phyloP scores from a whole-genome alignment of 768 basidiomycete genomes.

The Cystobasidium ongulense region DNA sequence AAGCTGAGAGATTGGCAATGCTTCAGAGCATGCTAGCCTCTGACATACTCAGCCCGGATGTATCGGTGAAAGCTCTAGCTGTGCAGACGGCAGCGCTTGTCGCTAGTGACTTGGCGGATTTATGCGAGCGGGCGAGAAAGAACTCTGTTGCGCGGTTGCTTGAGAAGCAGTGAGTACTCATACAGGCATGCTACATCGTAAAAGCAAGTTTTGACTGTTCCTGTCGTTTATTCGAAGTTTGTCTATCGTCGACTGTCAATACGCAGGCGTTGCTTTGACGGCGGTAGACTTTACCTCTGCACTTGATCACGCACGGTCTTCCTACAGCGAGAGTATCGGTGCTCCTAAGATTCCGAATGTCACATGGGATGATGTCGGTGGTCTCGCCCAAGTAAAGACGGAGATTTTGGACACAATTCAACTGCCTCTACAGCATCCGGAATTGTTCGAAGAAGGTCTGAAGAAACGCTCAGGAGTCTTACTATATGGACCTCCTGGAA shows the following conservation, averaged over 20 bases:
- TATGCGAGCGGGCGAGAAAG: slow-evolving; percentile 57
- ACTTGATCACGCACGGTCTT: slow-evolving; percentile 60
- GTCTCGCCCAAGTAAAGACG: slow-evolving; percentile 71
- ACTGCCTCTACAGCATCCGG: slow-evolving; percentile 73
- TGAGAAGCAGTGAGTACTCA: slow-evolving; percentile 41
- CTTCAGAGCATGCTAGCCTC: slow-evolving; percentile 51
- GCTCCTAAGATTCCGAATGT: slow-evolving; percentile 93
- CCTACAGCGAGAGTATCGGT: slow-evolving; percentile 88
- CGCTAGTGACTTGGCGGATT: slow-evolving; percentile 66
- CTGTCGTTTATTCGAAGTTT: not conserved
- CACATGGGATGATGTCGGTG: slow-evolving; percentile 95
- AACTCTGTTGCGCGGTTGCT: slow-evolving; percentile 46
- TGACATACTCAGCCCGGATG: slow-evolving; percentile 59
- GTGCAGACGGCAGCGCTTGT: slow-evolving; percentile 84
- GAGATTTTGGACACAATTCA: slow-evolving; percentile 96
- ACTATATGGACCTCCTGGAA: slow-evolving; percentile 91
- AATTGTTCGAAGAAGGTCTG: slow-evolving; percentile 70
- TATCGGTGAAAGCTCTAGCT: slow-evolving; percentile 63
- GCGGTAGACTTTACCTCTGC: slow-evolving; percentile 65
- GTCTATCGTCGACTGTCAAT: not conserved
- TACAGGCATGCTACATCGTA: slow-evolving; percentile 43
- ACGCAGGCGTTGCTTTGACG: slow-evolving; percentile 47
- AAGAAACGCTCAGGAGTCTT: slow-evolving; percentile 95
- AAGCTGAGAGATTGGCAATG: slow-evolving; percentile 61
- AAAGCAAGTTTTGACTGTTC: slow-evolving; percentile 45